Evolutionary conservation across 2,329 filamentous ascomycete species (phyloP), one percentile per base, ranked within the genome.

Genomic region (Fusarium miscanthi): DNA sequence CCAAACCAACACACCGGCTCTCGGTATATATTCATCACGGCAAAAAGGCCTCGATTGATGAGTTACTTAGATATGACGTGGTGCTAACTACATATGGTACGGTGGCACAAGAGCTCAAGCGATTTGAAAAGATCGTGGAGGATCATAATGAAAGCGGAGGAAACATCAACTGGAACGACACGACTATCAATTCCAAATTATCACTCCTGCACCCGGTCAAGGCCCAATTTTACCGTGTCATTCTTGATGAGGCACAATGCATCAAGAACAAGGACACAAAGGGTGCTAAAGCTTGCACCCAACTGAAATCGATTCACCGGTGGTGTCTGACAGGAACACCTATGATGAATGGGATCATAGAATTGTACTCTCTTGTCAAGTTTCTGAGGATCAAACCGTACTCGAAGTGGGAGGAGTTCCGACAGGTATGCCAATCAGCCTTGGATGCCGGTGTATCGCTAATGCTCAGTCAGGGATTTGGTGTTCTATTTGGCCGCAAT

Each of bases 1-100:
- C 96, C 40, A 90, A 90, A 68, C 73, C 81, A 0, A 82, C 82
- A 0, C 85, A 92, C 77, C 83, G 85, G 37, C 82, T 97, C 19
- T 89, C 85, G 1, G 90, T 93, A 3, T 90, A 89, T 73, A 86
- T 94, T 37, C 88, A 93, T 63, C 94, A 97, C 77, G 89, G 89
- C 27, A 92, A 88, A 85, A 91, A 90, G 69, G 84, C 88, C 46
- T 88, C 89, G 60, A 85, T 84, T 6, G 81, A 85, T 17, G 89
- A 93, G 13, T 85, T 97, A 45, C 81, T 85, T 57, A 83, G 89
- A 19, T 93, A 92, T 73, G 91, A 95, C 78, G 90, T 97, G 10
- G 91, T 97, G 10, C 87, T 97, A 73, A 96, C 94, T 2, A 97
- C 93, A 14, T 98, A 97, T 77, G 93, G 93, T 38, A 94, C 92